A percentile compares a stretch with the other conserved stretches of the same genome.
phyloP scores from a whole-genome alignment of 305 asterid species.

The Rubia peregrina region DNA sequence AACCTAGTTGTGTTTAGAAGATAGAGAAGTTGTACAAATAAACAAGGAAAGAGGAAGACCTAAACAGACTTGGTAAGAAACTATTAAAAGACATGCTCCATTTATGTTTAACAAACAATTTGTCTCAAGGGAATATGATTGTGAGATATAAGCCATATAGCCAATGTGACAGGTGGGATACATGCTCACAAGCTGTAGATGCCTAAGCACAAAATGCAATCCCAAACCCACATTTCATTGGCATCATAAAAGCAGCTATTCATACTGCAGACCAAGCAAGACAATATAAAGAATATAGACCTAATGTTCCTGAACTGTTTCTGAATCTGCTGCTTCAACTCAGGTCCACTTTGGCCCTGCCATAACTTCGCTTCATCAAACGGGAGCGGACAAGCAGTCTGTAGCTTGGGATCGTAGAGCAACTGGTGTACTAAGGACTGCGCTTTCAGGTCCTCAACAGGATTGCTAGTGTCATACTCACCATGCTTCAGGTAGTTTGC shows the following conservation, averaged over 20 bases:
- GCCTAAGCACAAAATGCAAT: background rate
- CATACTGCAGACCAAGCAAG: background rate
- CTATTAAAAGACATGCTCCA: background rate
- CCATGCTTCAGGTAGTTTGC: constrained; percentile 87
- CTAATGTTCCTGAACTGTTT: constrained; percentile 83
- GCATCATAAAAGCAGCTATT: background rate
- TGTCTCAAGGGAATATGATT: background rate
- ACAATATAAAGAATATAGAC: constrained; percentile 24
- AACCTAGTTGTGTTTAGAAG: background rate
- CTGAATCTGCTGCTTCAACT: constrained; percentile 72
- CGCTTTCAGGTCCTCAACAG: constrained; percentile 74
- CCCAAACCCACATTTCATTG: background rate
- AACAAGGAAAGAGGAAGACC: background rate
- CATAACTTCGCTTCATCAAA: constrained; percentile 91
- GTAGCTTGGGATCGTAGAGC: constrained; percentile 69
- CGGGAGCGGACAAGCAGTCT: constrained; percentile 80
- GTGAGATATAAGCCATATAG: background rate
- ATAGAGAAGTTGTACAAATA: background rate
- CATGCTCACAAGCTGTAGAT: background rate
- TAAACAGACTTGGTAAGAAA: background rate
- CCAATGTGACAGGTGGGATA: background rate
- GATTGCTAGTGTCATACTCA: constrained; percentile 66
- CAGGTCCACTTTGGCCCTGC: constrained; percentile 96
- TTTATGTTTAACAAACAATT: background rate
- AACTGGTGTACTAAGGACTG: constrained; percentile 67